Evolutionary conservation across 2,329 filamentous ascomycete species (phyloP), one percentile per base, ranked within the genome.

Genomic region (Pseudocercospora crystallina): DNA sequence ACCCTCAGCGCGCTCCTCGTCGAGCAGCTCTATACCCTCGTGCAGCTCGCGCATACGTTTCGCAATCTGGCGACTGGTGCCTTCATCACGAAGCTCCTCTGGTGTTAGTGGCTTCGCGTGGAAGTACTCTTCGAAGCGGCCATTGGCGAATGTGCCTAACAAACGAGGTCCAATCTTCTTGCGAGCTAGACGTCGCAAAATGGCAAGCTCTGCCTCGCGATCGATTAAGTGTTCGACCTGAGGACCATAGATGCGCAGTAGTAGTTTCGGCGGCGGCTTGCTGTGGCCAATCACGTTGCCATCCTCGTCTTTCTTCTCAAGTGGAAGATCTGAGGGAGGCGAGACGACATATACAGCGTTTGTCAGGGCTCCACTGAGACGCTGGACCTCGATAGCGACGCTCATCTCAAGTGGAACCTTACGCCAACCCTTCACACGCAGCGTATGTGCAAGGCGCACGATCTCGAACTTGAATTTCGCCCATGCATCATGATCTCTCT

Each of bases 21-120:
- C 81, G 0, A 96, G 79, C 14, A 99, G 76, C 26, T 96, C 90
- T 55, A 99, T 86, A 0, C 94, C 94, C 45, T 96, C 89, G 64
- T 99, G 94, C 32, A 99, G 79, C 70, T 99, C 94, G 56, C 91
- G 82, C 90, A 99, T 96, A 43, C 94, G 88, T 76, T 97, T 97
- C 10, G 94, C 92, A 65, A 99, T 99, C 66, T 96, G 89, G 64
- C 82, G 87, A 31, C 88, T 95, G 0, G 89, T 96, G 43, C 90
- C 88, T 0, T 89, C 82, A 30, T 89, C 82, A 33, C 89, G 85
- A 39, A 99, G 73, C 59, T 95, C 88, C 20, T 81, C 76, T 0
- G 86, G 79, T 0, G 85, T 92, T 36, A 99, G 79, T 0, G 94
- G 85, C 33, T 83, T 82, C 1, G 94, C 90, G 65, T 96, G 83